Base-by-base conservation (phyloP, 352 stramenopile species). In the Globisporangium heterothallicum region DNA sequence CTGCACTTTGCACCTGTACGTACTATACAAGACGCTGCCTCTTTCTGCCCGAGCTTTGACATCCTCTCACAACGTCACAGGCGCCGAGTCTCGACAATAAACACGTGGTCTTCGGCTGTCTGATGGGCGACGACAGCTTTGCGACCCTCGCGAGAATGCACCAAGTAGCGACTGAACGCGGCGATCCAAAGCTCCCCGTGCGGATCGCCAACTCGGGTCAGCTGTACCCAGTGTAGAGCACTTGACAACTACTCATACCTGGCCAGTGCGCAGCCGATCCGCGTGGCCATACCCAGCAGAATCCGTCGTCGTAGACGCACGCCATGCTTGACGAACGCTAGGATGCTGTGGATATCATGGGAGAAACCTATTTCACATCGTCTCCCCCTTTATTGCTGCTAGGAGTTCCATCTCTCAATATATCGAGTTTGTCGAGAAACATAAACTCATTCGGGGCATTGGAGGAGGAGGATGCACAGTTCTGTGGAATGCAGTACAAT, bases 71-170 rank as follows among this genome's bases (percentile, higher is more conserved):
- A 32, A 18, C 8, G 1, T 47, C 26, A 8, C 52, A 91, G 77
- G 72, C 79, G 34, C 67, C 78, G 2, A 77, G 61, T 50, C 66
- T 93, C 13, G 84, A 96, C 61, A 71, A 71, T 40, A 74, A 76
- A 46, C 86, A 96, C 65, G 79, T 95, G 14, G 85, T 96, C 25
- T 95, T 86, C 29, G 78, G 75, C 4, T 73, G 59, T 32, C 52
- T 89, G 18, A 43, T 80, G n/a, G 78, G 77, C 18, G 29, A 57
- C 0, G 47, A 66, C 10, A 89, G 75, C 57, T 84, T 78, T 35
- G 18, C 32, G 14, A 63, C 77, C 12, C 61, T 89, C 7, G 61
- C 59, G 6, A 59, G 59, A n/a, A 77, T 89, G 10, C 65, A 87
- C 30, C 47, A 42, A 3, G 63, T 86, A 10, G 78, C 78, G 9